Evolutionary conservation across 495 filamentous ascomycete species (phyloP).

Genomic region (Penicilliopsis zonata): DNA sequence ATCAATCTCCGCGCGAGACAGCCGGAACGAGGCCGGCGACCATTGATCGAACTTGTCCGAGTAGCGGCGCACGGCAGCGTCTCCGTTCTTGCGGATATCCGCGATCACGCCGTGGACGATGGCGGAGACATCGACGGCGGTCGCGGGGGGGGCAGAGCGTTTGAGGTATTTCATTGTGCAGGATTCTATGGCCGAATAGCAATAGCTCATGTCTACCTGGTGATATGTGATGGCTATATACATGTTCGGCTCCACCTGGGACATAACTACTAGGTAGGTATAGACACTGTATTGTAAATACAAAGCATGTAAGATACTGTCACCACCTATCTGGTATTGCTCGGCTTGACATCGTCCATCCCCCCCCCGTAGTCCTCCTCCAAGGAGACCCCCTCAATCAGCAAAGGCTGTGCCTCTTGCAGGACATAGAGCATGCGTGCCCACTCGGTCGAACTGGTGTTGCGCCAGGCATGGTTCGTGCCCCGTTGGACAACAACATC

Average conservation of each 20-base stretch:
- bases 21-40: conserved; percentile 35
- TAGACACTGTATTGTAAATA: background rate
- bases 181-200: too few species aligned
- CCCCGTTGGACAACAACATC: conserved; percentile 51
- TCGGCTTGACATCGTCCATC: background rate
- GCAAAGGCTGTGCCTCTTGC: conserved; percentile 18
- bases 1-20: conserved; percentile 13
- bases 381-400: conserved; percentile 16
- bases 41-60: conserved; percentile 45
- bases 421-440: conserved; percentile 38
- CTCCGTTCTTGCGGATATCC: conserved; percentile 33
- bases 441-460: too few species aligned
- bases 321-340: background rate
- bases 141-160: too few species aligned
- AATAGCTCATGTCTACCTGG: too few species aligned
- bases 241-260: too few species aligned
- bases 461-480: conserved; percentile 15
- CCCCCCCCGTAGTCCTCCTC: conserved; percentile 19
- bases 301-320: background rate
- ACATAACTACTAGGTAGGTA: background rate
- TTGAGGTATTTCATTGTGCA: too few species aligned
- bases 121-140: conserved; percentile 6
- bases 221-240: too few species aligned
- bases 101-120: conserved; percentile 38
- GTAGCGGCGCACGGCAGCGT: conserved; percentile 34